Evolutionary conservation across 176 grass and related monocot species (phyloP).

Genomic region (Carex scoparia): DNA sequence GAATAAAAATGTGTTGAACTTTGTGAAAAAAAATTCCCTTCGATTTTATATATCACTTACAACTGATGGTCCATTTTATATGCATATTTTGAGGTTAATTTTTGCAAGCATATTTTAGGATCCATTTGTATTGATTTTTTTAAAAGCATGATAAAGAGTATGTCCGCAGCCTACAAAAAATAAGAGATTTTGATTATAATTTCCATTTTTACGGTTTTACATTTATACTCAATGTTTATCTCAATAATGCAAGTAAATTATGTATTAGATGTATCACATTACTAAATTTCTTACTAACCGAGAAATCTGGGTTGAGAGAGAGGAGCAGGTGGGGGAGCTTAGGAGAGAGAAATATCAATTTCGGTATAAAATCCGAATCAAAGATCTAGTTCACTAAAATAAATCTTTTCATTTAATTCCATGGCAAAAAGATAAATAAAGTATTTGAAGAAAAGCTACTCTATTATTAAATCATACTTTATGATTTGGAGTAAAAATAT

Average conservation of each 20-base stretch:
- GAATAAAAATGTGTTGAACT: neutral
- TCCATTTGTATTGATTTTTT: neutral
- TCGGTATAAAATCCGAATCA: neutral
- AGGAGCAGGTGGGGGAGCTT: neutral
- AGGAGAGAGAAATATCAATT: neutral
- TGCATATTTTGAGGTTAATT: neutral
- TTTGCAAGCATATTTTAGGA: neutral
- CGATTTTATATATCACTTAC: neutral
- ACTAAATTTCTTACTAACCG: neutral
- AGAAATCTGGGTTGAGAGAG: neutral
- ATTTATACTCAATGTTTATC: neutral
- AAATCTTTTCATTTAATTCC: neutral
- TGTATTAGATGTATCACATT: neutral
- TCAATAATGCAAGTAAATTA: neutral
- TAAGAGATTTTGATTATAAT: neutral
- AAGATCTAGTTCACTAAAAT: neutral
- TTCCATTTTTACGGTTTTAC: neutral
- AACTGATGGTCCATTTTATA: neutral
- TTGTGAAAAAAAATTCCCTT: neutral
- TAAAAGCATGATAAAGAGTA: neutral
- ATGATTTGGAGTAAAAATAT: neutral
- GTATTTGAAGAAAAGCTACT: no score
- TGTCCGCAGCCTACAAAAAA: neutral
- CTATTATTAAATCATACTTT: neutral
- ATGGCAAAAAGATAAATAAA: neutral